Base-by-base conservation (phyloP, 768 basidiomycete genomes). In the Collybia mongolica region DNA sequence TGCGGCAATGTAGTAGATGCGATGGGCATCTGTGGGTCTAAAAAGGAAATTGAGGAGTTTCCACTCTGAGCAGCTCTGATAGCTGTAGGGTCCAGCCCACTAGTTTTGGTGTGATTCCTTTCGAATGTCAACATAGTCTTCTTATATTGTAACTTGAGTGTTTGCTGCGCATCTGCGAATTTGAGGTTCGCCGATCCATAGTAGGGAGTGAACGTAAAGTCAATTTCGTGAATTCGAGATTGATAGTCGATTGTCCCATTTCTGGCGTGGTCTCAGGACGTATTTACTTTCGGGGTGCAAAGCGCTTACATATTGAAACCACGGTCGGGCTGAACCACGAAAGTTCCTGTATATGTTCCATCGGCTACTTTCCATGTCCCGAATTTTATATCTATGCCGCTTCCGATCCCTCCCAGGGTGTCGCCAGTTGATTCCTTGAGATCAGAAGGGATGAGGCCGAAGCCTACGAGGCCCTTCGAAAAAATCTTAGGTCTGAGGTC, bases 361-460 rank as follows among this genome's bases (percentile, higher is more conserved):
- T 73, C 55, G 1, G 54, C 41, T 2, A 49, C 46, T 18, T 55
- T 59, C 69, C 77, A 83, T 1, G 80, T 72, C 3, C 75, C 75
- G 5, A 53, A 67, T 63, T 84, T 77, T 49, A 86, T 54, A 1
- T 81, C 74, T 18, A 85, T 82, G 1, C 81, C 82, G 46, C 82
- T 82, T 15, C 84, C 84, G 17, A 84, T 73, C 8, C 82, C 83
- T 18, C 85, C 84, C 5, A 84, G 54, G 0, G 82, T 84, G 52
- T 84, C 79, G 0, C 78, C 79, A 0, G 77, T 81, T 0, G 79
- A 81, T 28, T 84, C 83, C 5, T 53, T 69, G 54, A 78, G 76
- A 56, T 82, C 71, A 2, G 81, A 76, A 1, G 81, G 79, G 46
- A 86, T 83, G n/a, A 77, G 65, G 5, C 83, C 83, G 58, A 84